These are phyloP conservation scores for Elaeis oleifera DNA, from an alignment of 202 grass and related monocot species.

Conservation along the genomic window DNA sequence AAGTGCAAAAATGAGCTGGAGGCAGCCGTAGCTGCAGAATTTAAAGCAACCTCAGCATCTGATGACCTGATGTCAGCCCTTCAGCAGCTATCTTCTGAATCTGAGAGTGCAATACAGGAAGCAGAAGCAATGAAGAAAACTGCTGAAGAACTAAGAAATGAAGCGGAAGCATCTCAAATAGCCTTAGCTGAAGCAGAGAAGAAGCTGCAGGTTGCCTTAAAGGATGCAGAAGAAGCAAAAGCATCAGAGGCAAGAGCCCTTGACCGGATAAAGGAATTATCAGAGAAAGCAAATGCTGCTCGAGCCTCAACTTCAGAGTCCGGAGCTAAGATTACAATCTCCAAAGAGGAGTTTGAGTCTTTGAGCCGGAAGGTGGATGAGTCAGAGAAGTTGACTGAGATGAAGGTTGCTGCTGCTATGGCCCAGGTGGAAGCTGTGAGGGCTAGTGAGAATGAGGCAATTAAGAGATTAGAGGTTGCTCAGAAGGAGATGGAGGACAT, in stretches of 20 bases:
- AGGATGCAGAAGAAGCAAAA: constrained; percentile 92
- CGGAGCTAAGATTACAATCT: constrained; percentile 76
- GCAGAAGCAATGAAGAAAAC: constrained; percentile 89
- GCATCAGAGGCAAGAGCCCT: constrained; percentile 76
- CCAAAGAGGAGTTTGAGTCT: constrained; percentile 87
- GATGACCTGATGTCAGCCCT: constrained; percentile 79
- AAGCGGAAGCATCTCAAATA: constrained; percentile 56
- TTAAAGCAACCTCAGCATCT: constrained; percentile 71
- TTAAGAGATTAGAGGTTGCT: constrained; percentile 63
- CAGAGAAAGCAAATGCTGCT: constrained; percentile 64
- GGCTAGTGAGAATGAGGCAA: constrained; percentile 86
- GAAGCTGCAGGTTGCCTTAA: constrained; percentile 61
- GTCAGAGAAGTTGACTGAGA: constrained; percentile 84
- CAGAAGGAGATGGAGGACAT: constrained; percentile 95
- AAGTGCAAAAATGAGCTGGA: constrained; percentile 91
- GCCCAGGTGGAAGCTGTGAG: constrained; percentile 84
- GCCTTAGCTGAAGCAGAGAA: constrained; percentile 61
- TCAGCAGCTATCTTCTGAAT: constrained; percentile 83
- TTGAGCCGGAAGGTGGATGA: constrained; percentile 78
- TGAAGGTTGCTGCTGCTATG: constrained; percentile 88
- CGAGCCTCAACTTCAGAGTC: constrained; percentile 71
- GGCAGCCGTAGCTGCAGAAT: constrained; percentile 74
- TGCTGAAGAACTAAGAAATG: constrained; percentile 32
- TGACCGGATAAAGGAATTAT: constrained; percentile 76
- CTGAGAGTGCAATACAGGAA: constrained; percentile 72